These are phyloP conservation scores for Malus hybrid DNA, from an alignment of 331 rosid species.

Conservation along the genomic window DNA sequence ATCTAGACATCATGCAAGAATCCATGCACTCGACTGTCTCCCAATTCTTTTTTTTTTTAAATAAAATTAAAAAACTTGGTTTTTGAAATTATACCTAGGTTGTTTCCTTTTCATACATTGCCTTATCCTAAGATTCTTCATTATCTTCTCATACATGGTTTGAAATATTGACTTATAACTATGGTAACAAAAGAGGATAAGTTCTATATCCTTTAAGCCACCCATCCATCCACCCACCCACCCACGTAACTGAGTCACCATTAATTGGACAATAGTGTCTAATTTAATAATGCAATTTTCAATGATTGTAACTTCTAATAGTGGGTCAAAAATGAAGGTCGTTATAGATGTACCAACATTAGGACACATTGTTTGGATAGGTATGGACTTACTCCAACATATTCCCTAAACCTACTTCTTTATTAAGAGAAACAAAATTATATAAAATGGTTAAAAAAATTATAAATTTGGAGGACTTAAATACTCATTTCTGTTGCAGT, in stretches of 20 bases:
- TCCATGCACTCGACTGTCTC: constrained; percentile 5
- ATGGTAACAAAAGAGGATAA: constrained; percentile 22
- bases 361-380: constrained; percentile 1
- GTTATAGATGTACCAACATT: not conserved
- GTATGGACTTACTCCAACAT: constrained; percentile 13
- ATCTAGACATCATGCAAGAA: not conserved
- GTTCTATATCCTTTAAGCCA: constrained; percentile 13
- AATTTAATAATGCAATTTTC: not conserved
- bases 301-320: too few species aligned
- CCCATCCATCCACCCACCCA: not conserved
- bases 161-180: constrained; percentile 9
- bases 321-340: not conserved
- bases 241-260: not conserved
- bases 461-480: too few species aligned
- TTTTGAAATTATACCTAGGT: not conserved
- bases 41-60: not conserved
- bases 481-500: too few species aligned
- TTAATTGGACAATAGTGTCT: not conserved
- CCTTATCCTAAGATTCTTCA: constrained; percentile 43
- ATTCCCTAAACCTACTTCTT: not conserved
- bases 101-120: not conserved
- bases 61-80: too few species aligned
- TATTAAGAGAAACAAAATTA: not conserved
- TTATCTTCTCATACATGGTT: constrained; percentile 35
- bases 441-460: too few species aligned